phyloP scores from a whole-genome alignment of 2,329 filamentous ascomycete species.

The Penicillium italicum region DNA sequence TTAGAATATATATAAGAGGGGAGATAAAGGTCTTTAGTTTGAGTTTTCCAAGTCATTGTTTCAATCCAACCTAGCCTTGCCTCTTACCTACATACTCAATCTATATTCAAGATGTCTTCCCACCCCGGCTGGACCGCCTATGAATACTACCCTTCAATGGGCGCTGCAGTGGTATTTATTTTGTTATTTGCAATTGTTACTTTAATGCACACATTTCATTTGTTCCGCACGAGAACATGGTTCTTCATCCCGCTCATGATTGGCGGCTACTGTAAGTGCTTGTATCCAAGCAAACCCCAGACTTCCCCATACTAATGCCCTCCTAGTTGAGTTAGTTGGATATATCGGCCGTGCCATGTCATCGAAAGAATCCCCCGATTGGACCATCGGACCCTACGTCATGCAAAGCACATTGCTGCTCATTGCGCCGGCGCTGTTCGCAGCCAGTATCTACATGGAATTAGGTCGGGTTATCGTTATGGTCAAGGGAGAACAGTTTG shows the following conservation, averaged over 20 bases:
- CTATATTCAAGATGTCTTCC: not conserved
- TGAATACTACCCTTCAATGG: slow-evolving; percentile 25
- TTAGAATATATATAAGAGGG: not conserved
- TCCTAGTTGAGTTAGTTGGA: slow-evolving; percentile 50
- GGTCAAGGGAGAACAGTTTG: slow-evolving; percentile 20
- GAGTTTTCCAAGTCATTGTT: not conserved
- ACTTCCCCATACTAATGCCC: not conserved
- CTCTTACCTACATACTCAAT: not conserved
- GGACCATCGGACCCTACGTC: slow-evolving; percentile 24
- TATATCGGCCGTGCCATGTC: slow-evolving; percentile 51
- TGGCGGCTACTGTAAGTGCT: slow-evolving; percentile 36
- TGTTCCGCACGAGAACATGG: slow-evolving; percentile 25
- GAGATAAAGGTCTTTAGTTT: not conserved
- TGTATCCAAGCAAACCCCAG: not conserved
- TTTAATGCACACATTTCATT: slow-evolving; percentile 21
- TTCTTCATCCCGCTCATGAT: slow-evolving; percentile 30
- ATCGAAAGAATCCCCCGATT: slow-evolving; percentile 30
- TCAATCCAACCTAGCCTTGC: not conserved
- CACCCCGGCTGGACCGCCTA: slow-evolving; percentile 14
- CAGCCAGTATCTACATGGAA: slow-evolving; percentile 30
- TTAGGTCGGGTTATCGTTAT: slow-evolving; percentile 23
- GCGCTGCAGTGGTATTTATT: slow-evolving; percentile 24
- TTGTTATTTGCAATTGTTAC: slow-evolving; percentile 21
- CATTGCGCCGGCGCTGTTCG: slow-evolving; percentile 24
- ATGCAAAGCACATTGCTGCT: slow-evolving; percentile 29